Base-by-base conservation (phyloP, 257 asterid species). In the Salvia splendens region DNA sequence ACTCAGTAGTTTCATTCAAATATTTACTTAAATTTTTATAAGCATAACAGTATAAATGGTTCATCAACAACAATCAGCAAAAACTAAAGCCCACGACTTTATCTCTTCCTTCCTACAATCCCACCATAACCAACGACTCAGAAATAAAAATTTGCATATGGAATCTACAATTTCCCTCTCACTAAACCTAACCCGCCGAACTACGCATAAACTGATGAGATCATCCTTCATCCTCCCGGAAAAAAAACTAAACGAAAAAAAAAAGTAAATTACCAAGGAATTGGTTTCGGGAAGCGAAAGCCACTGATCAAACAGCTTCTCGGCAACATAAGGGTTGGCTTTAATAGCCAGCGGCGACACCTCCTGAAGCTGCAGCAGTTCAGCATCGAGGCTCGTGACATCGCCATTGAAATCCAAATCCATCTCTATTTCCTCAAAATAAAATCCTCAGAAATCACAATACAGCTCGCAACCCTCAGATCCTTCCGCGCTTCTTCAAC, bases 261-360 rank as follows among this genome's bases (percentile, higher is more conserved):
- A 11, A 36, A 67, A 40, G 30, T 24, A 8, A 54, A 68, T 76
- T 89, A 92, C 98, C 98, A 92, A 73, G 2, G 86, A 71, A 54
- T 77, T 66, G 73, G 97, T 86, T 49, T 92, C 98, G 14, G 97
- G 93, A 32, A 87, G 95, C 69, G 98, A 89, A 40, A 92, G 93
- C 98, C 98, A 92, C 78, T 87, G 95, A 81, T 92, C 96, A 57
- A 82, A 92, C 30, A 92, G 89, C 84, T 85, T 86, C 78, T 87
- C 97, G 8, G 98, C 93, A 36, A 92, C 89, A 70, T 61, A 78
- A 54, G 98, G 91, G 70, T 87, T 89, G 61, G 95, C 86, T 79
- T 84, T 89, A 69, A 92, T 82, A 63, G 97, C 95, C 87, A 82
- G 70, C 38, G 97, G 89, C 51, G 98, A 86, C 67, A 89, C 89